A percentile compares a stretch with the other conserved stretches of the same genome.
These are phyloP conservation scores for Fraxinus albicans DNA, from an alignment of 305 asterid species.

Conservation along the genomic window DNA sequence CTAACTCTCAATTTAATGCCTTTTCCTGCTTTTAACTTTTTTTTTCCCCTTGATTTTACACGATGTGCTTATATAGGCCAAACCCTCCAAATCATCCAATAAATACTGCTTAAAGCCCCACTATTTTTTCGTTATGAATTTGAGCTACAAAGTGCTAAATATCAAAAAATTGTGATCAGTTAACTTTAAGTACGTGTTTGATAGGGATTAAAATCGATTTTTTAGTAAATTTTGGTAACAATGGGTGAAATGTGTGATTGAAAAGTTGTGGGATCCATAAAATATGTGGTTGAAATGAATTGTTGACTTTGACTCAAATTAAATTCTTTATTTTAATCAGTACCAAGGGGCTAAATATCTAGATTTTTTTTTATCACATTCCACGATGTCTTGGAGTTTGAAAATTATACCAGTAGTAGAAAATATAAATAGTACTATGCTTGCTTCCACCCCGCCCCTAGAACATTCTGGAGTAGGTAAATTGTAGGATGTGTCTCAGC, in stretches of 20 bases:
- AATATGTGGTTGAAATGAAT: not conserved
- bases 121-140: not conserved
- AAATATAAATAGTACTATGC: not conserved
- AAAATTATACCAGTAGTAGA: not conserved
- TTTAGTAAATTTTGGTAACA: not conserved
- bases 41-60: not conserved
- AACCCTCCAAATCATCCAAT: constrained; percentile 33
- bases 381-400: not conserved
- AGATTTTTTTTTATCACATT: not conserved
- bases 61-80: constrained; percentile 19
- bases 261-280: not conserved
- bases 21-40: not conserved
- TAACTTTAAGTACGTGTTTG: not conserved
- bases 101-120: not conserved
- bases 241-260: not conserved
- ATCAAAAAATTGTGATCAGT: not conserved
- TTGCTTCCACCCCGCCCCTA: not conserved
- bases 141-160: not conserved
- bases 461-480: no score
- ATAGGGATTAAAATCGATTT: not conserved
- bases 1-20: not conserved
- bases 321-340: no score
- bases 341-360: not conserved
- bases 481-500: no score
- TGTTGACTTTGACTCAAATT: not conserved